phyloP scores from a whole-genome alignment of 192 early-diverging fungal species.

The Phlyctochytrium bullatum region DNA sequence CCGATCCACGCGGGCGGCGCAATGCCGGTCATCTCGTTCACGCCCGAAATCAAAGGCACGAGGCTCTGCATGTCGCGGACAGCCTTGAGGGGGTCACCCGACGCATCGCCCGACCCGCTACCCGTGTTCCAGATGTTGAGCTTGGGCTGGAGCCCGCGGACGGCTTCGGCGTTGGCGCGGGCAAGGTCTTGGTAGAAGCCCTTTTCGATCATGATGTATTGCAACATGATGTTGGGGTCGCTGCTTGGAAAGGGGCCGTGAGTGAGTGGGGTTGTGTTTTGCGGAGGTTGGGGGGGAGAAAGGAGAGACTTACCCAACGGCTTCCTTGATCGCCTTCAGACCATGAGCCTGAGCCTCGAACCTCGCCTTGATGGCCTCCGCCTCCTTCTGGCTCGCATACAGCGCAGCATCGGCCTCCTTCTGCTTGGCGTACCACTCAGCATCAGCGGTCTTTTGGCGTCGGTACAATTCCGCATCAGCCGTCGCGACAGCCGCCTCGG shows the following conservation, averaged over 20 bases:
- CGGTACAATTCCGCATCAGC: slow-evolving; percentile 44
- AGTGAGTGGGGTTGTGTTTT: too few relatives aligned
- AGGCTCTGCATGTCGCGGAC: slow-evolving; percentile 42
- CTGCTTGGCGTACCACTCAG: slow-evolving; percentile 33
- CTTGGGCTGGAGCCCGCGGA: slow-evolving; percentile 51
- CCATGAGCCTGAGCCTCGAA: slow-evolving; percentile 48
- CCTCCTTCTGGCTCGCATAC: slow-evolving; percentile 41
- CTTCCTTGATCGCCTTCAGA: slow-evolving; percentile 19
- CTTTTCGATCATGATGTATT: slow-evolving; percentile 55
- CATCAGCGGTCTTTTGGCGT: slow-evolving; percentile 45
- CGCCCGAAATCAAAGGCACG: slow-evolving; percentile 37
- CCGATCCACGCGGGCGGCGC: slow-evolving; percentile 37
- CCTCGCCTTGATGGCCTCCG: slow-evolving; percentile 39
- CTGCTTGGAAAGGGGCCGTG: slow-evolving; percentile 35
- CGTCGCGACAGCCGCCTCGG: slow-evolving; percentile 38
- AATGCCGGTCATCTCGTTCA: slow-evolving; percentile 51
- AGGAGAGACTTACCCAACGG: slow-evolving; percentile 3
- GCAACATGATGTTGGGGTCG: slow-evolving; percentile 32
- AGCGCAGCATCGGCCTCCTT: slow-evolving; percentile 49
- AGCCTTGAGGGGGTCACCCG: slow-evolving; percentile 25
- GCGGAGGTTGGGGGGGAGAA: not conserved
- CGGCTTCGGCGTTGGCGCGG: slow-evolving; percentile 47
- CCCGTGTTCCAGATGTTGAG: slow-evolving; percentile 56
- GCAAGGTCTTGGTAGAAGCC: slow-evolving; percentile 48
- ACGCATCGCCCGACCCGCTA: not conserved